Evolutionary conservation across 768 basidiomycete genomes (phyloP).

Genomic region (Russula emetica): DNA sequence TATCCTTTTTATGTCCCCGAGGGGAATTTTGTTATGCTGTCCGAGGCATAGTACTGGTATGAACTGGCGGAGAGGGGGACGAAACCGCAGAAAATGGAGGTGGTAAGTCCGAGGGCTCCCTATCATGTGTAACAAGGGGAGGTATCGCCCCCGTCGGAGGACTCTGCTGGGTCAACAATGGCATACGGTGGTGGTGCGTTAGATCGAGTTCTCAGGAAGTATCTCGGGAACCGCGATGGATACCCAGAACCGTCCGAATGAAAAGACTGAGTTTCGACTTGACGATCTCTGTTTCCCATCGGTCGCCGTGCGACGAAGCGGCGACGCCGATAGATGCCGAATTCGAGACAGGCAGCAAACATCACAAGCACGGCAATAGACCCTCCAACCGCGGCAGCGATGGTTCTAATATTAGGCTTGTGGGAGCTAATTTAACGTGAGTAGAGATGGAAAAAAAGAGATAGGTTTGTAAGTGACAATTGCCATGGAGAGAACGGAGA

Average conservation of each 20-base stretch:
- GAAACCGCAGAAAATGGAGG: conserved; percentile 32
- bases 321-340: conserved; percentile 50
- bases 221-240: conserved; percentile 43
- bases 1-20: not conserved
- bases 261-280: conserved; percentile 30
- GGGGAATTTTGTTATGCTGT: not conserved
- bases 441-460: not conserved
- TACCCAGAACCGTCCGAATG: conserved; percentile 34
- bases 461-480: conserved; percentile 21
- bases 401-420: conserved; percentile 36
- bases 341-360: conserved; percentile 45
- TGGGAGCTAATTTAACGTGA: not conserved
- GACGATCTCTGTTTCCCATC: conserved; percentile 31
- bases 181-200: conserved; percentile 41
- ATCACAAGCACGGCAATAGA: conserved; percentile 48
- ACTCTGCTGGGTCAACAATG: conserved; percentile 29
- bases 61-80: conserved; percentile 31
- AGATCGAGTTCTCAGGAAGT: conserved; percentile 50
- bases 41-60: conserved; percentile 25
- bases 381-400: conserved; percentile 44
- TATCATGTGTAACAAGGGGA: conserved; percentile 20
- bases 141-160: conserved; percentile 15
- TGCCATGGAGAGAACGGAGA: not conserved
- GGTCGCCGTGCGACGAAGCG: conserved; percentile 41
- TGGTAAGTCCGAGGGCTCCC: conserved; percentile 28